These are phyloP conservation scores for Viola pubescens DNA, from an alignment of 441 rosid genomes.

Conservation along the genomic window DNA sequence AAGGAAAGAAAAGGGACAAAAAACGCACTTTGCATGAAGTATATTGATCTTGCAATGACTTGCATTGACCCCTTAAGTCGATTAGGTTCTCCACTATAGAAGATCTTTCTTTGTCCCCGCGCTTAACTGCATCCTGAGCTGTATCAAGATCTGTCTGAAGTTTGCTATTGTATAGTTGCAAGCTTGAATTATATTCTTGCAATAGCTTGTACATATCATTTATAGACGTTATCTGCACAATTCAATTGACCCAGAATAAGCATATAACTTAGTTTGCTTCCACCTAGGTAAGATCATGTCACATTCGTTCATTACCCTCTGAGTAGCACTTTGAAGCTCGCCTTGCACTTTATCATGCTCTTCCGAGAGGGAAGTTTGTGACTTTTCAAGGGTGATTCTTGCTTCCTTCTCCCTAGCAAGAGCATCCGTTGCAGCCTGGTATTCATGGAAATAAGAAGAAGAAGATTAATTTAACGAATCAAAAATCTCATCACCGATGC, in stretches of 20 bases:
- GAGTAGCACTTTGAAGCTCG: slow-evolving; percentile 65
- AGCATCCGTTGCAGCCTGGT: slow-evolving; percentile 59
- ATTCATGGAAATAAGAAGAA: slow-evolving; percentile 7
- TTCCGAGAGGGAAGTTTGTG: slow-evolving; percentile 50
- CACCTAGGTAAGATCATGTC: slow-evolving; percentile 4
- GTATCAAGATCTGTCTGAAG: slow-evolving; percentile 67
- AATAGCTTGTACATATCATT: slow-evolving; percentile 74
- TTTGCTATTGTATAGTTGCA: slow-evolving; percentile 72
- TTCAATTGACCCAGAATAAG: slow-evolving; percentile 15
- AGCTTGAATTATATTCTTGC: slow-evolving; percentile 85
- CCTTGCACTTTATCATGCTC: slow-evolving; percentile 63
- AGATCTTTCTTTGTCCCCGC: slow-evolving; percentile 71
- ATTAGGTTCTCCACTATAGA: slow-evolving; percentile 71
- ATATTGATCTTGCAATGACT: slow-evolving; percentile 77
- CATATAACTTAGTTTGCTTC: neutral
- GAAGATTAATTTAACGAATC: neutral
- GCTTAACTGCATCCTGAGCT: slow-evolving; percentile 50
- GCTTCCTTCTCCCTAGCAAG: slow-evolving; percentile 57
- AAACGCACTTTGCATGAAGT: slow-evolving; percentile 56
- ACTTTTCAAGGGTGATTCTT: slow-evolving; percentile 58
- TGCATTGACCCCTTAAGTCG: slow-evolving; percentile 70
- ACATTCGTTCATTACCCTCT: slow-evolving; percentile 44
- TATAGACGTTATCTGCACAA: slow-evolving; percentile 51
- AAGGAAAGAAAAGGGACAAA: neutral
- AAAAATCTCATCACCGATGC: slow-evolving; percentile 5